A percentile compares a stretch with the other conserved stretches of the same genome.
phyloP scores from a whole-genome alignment of 2,329 filamentous ascomycete species.

The Neodidymelliopsis sp. region DNA sequence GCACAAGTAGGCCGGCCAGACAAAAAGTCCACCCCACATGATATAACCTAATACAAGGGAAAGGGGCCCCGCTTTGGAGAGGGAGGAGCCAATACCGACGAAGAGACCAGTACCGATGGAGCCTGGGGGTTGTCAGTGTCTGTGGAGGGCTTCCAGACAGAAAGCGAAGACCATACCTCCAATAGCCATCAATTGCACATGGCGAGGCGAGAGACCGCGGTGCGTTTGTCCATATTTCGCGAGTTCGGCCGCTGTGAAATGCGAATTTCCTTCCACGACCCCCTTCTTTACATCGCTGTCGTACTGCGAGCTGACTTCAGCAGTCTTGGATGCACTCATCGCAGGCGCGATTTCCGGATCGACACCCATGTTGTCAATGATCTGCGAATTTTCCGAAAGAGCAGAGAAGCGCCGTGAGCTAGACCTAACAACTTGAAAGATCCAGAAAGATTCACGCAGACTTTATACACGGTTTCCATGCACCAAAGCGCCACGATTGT shows the following conservation, averaged over 20 bases:
- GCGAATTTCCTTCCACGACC: slow-evolving; percentile 7
- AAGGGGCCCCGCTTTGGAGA: slow-evolving; percentile 58
- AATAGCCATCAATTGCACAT: slow-evolving; percentile 69
- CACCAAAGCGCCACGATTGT: not conserved
- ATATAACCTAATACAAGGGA: slow-evolving; percentile 75
- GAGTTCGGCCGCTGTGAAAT: slow-evolving; percentile 17
- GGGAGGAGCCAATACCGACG: slow-evolving; percentile 63
- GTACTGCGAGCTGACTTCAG: slow-evolving; percentile 8
- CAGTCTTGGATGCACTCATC: slow-evolving; percentile 1
- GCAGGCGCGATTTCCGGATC: slow-evolving; percentile 13
- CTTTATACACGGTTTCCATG: slow-evolving; percentile 7
- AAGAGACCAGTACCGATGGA: slow-evolving; percentile 75
- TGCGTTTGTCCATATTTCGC: slow-evolving; percentile 17
- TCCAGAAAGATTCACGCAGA: not conserved
- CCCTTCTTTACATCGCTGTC: slow-evolving; percentile 12
- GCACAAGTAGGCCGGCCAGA: slow-evolving; percentile 62
- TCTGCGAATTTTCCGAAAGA: not conserved
- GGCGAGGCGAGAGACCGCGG: slow-evolving; percentile 57
- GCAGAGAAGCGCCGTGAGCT: not conserved
- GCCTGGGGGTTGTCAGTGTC: slow-evolving; percentile 54
- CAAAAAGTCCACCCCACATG: slow-evolving; percentile 53
- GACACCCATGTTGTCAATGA: slow-evolving; percentile 6
- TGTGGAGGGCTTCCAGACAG: not conserved
- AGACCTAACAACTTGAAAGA: slow-evolving; percentile 5
- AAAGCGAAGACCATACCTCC: slow-evolving; percentile 36